Evolutionary conservation across 352 stramenopile species (phyloP).

Genomic region (Globisporangium orthogonon): DNA sequence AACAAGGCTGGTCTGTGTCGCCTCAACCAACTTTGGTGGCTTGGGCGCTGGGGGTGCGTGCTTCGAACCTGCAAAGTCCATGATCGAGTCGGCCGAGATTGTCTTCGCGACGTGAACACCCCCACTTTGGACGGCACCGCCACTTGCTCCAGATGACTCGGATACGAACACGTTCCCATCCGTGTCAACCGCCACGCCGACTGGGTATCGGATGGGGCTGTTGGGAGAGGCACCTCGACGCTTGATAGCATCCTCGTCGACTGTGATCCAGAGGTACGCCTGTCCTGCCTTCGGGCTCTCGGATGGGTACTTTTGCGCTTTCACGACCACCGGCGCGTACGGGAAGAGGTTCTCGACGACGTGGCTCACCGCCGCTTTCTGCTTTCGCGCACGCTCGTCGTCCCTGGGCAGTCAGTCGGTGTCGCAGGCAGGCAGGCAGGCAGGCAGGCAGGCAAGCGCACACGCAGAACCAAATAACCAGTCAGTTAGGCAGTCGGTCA

Average conservation of each 20-base stretch:
- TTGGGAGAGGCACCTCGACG: slow-evolving; percentile 23
- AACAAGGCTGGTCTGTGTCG: slow-evolving; percentile 40
- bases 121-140: not conserved
- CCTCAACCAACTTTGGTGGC: slow-evolving; percentile 38
- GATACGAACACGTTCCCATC: slow-evolving; percentile 74
- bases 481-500: too few species aligned
- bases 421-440: not conserved
- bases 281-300: slow-evolving; percentile 50
- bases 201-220: slow-evolving; percentile 53
- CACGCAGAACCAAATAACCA: too few species aligned
- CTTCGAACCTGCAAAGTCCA: slow-evolving; percentile 44
- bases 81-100: slow-evolving; percentile 60
- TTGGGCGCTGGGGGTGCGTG: slow-evolving; percentile 22
- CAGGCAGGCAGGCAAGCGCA: not conserved
- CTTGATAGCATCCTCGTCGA: slow-evolving; percentile 66
- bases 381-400: slow-evolving; percentile 33
- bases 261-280: slow-evolving; percentile 68
- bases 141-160: slow-evolving; percentile 16
- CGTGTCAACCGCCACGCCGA: slow-evolving; percentile 57
- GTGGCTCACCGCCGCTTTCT: slow-evolving; percentile 49
- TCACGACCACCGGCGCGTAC: slow-evolving; percentile 66
- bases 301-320: slow-evolving; percentile 63
- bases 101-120: slow-evolving; percentile 25
- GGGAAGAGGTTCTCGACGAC: slow-evolving; percentile 76
- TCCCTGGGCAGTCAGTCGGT: slow-evolving; percentile 19